A percentile compares a stretch with the other conserved stretches of the same genome.
Evolutionary conservation across 2,329 filamentous ascomycete genomes (phyloP).

Genomic region (Ustulina deusta): DNA sequence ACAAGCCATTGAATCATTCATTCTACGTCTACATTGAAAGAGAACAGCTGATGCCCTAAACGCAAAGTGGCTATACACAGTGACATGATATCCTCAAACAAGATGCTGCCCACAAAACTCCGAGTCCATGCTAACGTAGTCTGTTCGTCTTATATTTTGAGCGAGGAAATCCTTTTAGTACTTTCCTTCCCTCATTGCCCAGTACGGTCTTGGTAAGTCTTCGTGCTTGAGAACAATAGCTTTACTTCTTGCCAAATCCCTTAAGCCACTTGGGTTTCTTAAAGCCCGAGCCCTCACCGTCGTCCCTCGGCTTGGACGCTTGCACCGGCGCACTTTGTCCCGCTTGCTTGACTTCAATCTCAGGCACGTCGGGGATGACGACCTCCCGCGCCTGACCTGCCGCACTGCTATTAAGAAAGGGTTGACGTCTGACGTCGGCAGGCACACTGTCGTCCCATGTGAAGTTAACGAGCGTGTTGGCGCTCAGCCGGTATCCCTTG

Average conservation of each 20-base stretch:
- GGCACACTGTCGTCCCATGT: slow-evolving; percentile 49
- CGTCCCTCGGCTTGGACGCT: slow-evolving; percentile 39
- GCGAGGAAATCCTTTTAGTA: neutral
- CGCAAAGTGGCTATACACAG: slow-evolving; percentile 1
- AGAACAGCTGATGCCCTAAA: slow-evolving; percentile 13
- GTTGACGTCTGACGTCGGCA: slow-evolving; percentile 41
- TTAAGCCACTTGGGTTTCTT: slow-evolving; percentile 78
- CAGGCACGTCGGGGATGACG: slow-evolving; percentile 64
- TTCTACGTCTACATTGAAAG: slow-evolving; percentile 23
- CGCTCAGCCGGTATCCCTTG: slow-evolving; percentile 75
- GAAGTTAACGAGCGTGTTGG: slow-evolving; percentile 76
- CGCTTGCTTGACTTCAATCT: slow-evolving; percentile 50
- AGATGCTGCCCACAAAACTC: slow-evolving; percentile 28
- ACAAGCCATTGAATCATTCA: slow-evolving; percentile 29
- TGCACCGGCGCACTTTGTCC: slow-evolving; percentile 15
- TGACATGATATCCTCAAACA: slow-evolving; percentile 8
- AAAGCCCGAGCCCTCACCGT: slow-evolving; percentile 43
- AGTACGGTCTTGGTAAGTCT: neutral
- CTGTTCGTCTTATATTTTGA: slow-evolving; percentile 1
- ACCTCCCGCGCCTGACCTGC: slow-evolving; percentile 68
- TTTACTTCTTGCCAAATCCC: slow-evolving; percentile 76
- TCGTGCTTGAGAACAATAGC: neutral
- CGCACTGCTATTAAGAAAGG: slow-evolving; percentile 63
- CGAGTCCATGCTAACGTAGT: slow-evolving; percentile 31
- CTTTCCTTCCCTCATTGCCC: neutral